Conservation (phyloP, 73 alveolate genomes). For the Paramecium octaurelia region DNA sequence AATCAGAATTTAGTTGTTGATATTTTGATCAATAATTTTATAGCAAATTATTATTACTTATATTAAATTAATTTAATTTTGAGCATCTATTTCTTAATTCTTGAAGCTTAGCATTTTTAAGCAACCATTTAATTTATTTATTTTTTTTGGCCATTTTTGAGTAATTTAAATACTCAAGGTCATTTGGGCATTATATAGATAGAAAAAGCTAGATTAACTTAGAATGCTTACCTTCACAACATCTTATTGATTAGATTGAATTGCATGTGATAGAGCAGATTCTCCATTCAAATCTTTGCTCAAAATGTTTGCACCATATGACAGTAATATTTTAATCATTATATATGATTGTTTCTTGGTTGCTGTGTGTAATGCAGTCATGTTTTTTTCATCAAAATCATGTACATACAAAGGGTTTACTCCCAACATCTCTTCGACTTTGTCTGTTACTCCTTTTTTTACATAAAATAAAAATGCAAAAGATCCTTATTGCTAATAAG, state of each 20-base stretch:
- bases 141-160: neutral
- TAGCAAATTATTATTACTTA: too few relatives aligned
- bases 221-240: neutral
- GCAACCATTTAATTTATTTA: neutral
- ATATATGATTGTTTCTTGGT: neutral
- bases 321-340: neutral
- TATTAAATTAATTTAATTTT: neutral
- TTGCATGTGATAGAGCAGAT: neutral
- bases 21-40: neutral
- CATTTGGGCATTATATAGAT: neutral
- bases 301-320: neutral
- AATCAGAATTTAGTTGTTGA: too few relatives aligned
- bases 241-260: neutral
- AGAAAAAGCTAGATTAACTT: neutral
- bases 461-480: neutral
- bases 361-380: slow-evolving; percentile 5
- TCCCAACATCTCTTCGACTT: neutral
- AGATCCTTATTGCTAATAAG: neutral
- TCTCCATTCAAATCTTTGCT: slow-evolving; percentile 25
- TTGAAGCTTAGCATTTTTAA: neutral
- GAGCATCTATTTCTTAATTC: neutral
- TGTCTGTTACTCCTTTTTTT: neutral
- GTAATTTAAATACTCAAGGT: neutral
- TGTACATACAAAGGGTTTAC: neutral
- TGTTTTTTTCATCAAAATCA: slow-evolving; percentile 15